These are phyloP conservation scores for Podochytrium sp. DNA, from an alignment of 192 early-diverging fungal species.

Conservation along the genomic window DNA sequence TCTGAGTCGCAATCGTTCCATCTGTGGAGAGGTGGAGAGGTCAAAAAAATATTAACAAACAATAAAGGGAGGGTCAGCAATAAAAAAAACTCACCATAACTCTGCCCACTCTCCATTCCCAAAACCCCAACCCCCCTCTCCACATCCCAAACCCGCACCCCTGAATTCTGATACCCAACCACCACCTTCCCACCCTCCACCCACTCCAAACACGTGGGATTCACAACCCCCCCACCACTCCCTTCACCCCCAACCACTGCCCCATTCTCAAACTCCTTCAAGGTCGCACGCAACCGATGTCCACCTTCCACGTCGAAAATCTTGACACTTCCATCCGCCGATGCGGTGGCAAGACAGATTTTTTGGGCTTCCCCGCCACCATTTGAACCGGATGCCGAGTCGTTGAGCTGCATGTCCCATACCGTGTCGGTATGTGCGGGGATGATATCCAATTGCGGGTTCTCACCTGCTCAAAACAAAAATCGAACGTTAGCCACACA, in stretches of 20 bases:
- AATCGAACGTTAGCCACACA: background rate
- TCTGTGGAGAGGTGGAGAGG: conserved; percentile 44
- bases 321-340: conserved; percentile 80
- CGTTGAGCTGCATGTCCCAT: conserved; percentile 76
- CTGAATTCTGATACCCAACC: conserved; percentile 67
- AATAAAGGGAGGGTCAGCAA: background rate
- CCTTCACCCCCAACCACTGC: too few species aligned
- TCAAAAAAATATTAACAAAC: conserved; percentile 17
- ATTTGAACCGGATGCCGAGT: conserved; percentile 31
- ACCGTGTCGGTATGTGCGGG: conserved; percentile 83
- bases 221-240: background rate
- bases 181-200: conserved; percentile 53
- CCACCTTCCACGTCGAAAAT: conserved; percentile 67
- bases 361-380: background rate
- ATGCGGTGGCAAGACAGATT: conserved; percentile 66
- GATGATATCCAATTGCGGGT: conserved; percentile 53
- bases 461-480: background rate
- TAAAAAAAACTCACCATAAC: conserved; percentile 60
- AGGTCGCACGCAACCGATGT: background rate
- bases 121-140: conserved; percentile 69
- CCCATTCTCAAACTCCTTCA: background rate
- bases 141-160: conserved; percentile 75
- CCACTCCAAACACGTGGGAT: conserved; percentile 76
- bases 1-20: conserved; percentile 67
- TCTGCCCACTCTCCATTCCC: conserved; percentile 58